Evolutionary conservation across 192 early-diverging fungal genomes (phyloP), one percentile per base, ranked within the genome.

Genomic region (Haplosporangium gracile): DNA sequence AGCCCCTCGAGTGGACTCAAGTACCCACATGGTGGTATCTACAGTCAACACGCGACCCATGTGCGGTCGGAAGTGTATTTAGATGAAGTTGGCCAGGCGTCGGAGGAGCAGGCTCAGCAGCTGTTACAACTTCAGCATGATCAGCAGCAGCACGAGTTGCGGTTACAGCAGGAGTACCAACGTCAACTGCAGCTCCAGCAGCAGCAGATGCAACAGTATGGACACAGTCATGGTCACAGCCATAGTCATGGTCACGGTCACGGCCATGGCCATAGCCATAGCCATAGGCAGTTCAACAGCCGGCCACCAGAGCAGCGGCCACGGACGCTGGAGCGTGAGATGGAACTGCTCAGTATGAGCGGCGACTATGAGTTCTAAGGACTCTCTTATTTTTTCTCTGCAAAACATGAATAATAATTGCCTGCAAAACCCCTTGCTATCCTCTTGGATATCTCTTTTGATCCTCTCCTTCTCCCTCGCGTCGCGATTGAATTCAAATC

Each of bases 291-390:
- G 57, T 63, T 65, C 29, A 24, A 47, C 26, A 47, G 68, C 32
- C 45, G 68, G 24, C 53, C 29, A 22, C 55, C 71, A n/a, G 81
- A 72, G 51, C 70, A 34, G 70, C 74, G 75, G 15, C 81, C 81
- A 29, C 29, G 81, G 47, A 76, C 81, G 1, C 38, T 82, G 34
- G 81, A 82, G 34, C 47, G 75, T 5, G 81, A 82, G 32, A 82
- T 82, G 81, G 81, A 82, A 43, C 55, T 82, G 20, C 75, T 82
- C 5, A 82, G 81, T n/a, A 82, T 82, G 81, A 82, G 81, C 32
- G 81, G 81, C 20, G 81, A 82, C 70, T 77, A 82, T 49, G 75
- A 82, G 55, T 82, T 82, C 63, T 81, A 57, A 22, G 9, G 5
- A 0, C 20, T 36, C 55, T 6, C 10, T 29, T 63, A n/a, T 63